These are phyloP conservation scores for Xerocomus amazonicus DNA, from an alignment of 1,284 basidiomycete genomes.

Conservation along the genomic window DNA sequence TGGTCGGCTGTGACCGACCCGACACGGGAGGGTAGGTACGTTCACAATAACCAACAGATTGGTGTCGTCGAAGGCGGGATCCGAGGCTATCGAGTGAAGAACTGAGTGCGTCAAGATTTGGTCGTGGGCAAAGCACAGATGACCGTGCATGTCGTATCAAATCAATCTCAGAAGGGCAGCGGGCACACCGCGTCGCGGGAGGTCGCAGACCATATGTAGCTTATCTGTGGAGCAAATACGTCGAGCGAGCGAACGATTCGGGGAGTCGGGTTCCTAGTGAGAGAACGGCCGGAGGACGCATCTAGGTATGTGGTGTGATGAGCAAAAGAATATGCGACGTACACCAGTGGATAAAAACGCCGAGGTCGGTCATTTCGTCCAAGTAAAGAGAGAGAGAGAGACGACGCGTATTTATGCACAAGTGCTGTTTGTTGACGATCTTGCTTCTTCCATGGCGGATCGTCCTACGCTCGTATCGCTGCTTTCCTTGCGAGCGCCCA, in stretches of 20 bases:
- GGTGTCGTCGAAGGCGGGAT: conserved; percentile 2
- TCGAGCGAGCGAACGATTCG: too few relatives aligned
- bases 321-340: not conserved
- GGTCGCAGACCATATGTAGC: conserved; percentile 5
- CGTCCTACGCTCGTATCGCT: conserved; percentile 4
- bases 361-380: not conserved
- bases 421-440: conserved; percentile 11
- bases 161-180: not conserved
- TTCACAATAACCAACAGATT: too few relatives aligned
- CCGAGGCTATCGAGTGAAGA: not conserved
- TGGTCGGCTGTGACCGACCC: too few relatives aligned
- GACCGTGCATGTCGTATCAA: conserved; percentile 22
- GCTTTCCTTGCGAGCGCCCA: not conserved
- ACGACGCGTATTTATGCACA: not conserved
- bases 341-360: too few relatives aligned
- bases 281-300: too few relatives aligned
- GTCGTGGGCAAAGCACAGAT: conserved; percentile 2
- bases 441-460: conserved; percentile 17
- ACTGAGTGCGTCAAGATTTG: conserved; percentile 1
- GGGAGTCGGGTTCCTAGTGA: not conserved
- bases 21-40: too few relatives aligned
- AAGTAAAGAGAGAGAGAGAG: conserved; percentile 1
- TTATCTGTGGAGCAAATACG: too few relatives aligned
- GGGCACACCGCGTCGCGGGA: not conserved
- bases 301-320: not conserved